Evolutionary conservation across 345 rosid genomes (phyloP), one percentile per base, ranked within the genome.

Genomic region (Balakata baccata): DNA sequence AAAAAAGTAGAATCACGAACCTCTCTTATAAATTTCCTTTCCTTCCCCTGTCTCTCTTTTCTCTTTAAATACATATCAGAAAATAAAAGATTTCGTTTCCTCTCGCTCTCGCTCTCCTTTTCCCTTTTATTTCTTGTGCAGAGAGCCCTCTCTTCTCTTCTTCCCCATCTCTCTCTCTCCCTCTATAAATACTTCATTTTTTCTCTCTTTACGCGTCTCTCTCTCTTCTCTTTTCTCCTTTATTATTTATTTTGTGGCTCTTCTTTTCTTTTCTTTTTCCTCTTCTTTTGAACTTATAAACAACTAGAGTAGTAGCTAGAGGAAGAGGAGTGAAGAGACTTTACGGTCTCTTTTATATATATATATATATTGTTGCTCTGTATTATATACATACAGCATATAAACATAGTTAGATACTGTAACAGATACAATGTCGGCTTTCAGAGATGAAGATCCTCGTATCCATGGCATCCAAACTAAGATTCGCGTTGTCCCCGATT

Each of bases 341-440:
- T 49, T 57, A 23, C 60, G 22, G 43, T 37, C 45, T 49, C 25
- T 29, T 56, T 58, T 70, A 22, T 29, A 60, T 20, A 57, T 7
- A 57, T 25, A 20, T 9, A 57, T n/a, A 14, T 54, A 18, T 54
- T 54, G 29, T 66, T 45, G 6, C 50, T 63, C 23, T 34, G 0
- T 18, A 53, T 50, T 9, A 46, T 37, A 71, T 45, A 41, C 6
- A 68, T 20, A 57, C 22, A 66, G 17, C 52, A 54, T 9, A 57
- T 12, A 23, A 13, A 54, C 7, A 54, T 16, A 22, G 57, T 41
- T 54, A 66, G 74, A 71, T 64, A 45, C 66, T 66, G 39, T 34
- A 47, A 75, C 25, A 58, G n/a, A 50, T 45, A 81, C 86, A 92
- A 92, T 92, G 98, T 92, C 94, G 75, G 81, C 82, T 66, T 66